Evolutionary conservation across 2,329 filamentous ascomycete species (phyloP), one percentile per base, ranked within the genome.

Genomic region (Endoconidiophora laricicola): DNA sequence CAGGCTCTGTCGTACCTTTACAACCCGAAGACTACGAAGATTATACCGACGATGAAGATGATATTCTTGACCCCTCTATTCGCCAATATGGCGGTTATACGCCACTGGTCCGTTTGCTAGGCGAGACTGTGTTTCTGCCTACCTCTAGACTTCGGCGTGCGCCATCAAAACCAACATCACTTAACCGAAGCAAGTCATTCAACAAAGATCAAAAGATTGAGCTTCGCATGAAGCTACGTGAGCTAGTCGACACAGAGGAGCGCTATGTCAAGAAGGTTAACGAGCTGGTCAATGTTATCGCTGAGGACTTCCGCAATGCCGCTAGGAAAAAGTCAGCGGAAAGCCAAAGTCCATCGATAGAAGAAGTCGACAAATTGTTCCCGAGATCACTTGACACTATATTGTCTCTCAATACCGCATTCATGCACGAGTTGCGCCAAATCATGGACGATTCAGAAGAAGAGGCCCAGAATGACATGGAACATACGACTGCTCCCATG

Each of bases 211-310:
- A 95, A 60, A 93, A 94, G 60, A 74, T 87, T 57, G 83, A 83
- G 48, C 68, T 95, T 56, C 79, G 88, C 39, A 82, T 88, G 64
- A 90, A 94, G 63, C 80, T 98, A 72, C 80, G 78, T 53, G 91
- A 98, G 63, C 68, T 96, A 53, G 77, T 95, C 33, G 85, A 94
- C 59, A 98, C 91, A 0, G 91, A 98, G 63, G 86, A 91, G 61
- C 81, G 86, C 62, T 98, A 96, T 64, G 86, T 98, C 40, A 73
- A 76, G 58, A 95, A 96, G 63, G 66, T 98, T 51, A 78, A 84
- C 54, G 84, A 91, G 56, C 67, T 98, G 54, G 83, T 94, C 40
- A 78, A 83, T 55, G 78, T 81, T 53, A 78, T 95, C 26, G 86
- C 86, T 23, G 76, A 78, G 49, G 84, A 93, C 54, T 88, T 93